phyloP scores from a whole-genome alignment of 1,284 basidiomycete genomes.

The Amylostereum chailletii region DNA sequence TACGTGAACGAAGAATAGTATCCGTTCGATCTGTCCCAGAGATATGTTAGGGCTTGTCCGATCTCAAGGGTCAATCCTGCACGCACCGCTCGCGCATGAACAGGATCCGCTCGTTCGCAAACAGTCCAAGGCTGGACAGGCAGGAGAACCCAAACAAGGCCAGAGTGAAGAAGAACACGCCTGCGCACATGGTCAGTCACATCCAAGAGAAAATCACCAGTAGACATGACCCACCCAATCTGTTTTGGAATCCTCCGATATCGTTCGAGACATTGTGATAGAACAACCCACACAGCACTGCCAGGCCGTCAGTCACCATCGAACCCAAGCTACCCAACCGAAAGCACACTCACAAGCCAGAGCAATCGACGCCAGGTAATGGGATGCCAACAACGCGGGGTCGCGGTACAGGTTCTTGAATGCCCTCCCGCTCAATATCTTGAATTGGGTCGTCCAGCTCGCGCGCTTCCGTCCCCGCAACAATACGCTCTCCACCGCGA shows the following conservation, averaged over 20 bases:
- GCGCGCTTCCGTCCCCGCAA: slow-evolving; percentile 79
- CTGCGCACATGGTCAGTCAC: slow-evolving; percentile 27
- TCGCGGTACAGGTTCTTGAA: slow-evolving; percentile 98
- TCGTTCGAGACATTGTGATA: slow-evolving; percentile 81
- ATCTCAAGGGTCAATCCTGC: background rate
- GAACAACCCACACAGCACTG: slow-evolving; percentile 77
- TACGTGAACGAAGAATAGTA: slow-evolving; percentile 96
- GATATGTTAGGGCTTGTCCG: too few species aligned
- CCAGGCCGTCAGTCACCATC: background rate
- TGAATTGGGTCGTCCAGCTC: slow-evolving; percentile 83
- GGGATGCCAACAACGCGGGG: slow-evolving; percentile 83
- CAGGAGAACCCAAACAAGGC: slow-evolving; percentile 95
- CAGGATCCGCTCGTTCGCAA: slow-evolving; percentile 88
- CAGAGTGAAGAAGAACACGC: slow-evolving; percentile 94
- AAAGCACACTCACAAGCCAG: slow-evolving; percentile 60
- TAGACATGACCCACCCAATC: slow-evolving; percentile 44
- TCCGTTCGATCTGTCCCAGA: slow-evolving; percentile 70
- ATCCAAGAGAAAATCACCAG: slow-evolving; percentile 2
- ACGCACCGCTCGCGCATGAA: slow-evolving; percentile 92
- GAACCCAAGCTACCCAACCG: background rate
- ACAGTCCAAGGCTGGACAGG: slow-evolving; percentile 84
- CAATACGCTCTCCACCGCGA: slow-evolving; percentile 55
- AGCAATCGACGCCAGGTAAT: slow-evolving; percentile 80
- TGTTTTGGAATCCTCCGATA: slow-evolving; percentile 91
- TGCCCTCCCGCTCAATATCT: slow-evolving; percentile 88